Base-by-base conservation (phyloP, 2,329 filamentous ascomycete species). In the Cryoendolithus antarcticus region DNA sequence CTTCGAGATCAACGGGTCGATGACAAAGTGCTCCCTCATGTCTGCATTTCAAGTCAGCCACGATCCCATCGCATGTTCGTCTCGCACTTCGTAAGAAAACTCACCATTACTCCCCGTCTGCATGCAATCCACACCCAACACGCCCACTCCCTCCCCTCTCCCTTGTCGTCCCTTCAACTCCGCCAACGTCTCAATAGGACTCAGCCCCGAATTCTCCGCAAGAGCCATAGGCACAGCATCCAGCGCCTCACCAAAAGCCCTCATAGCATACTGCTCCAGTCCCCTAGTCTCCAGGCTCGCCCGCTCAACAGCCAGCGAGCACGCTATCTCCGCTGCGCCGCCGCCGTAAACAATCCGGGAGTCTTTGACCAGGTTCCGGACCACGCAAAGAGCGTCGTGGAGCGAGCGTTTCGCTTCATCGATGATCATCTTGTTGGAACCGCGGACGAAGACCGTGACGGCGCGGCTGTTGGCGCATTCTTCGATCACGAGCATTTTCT, bases 381-480 rank as follows among this genome's bases (percentile, higher is more conserved):
- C 91, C 35, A 98, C 91, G 59, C 93, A 98, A 37, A 98, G 78
- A 42, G 91, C 91, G 63, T 98, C 91, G 62, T 98, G 93, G 43
- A 98, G 74, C 35, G 91, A 96, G 54, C 93, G 80, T 71, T 95
- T 95, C 39, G 93, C 93, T 66, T 98, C 93, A 59, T 98, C 93
- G 61, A 98, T 96, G 62, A 98, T 94, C 91, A 98, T 98, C 74
- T 96, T 98, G 75, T 98, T 98, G 72, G 86, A 93, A 56, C 91
- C 91, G 56, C 91, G 75, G 44, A 98, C 84, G 62, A 98, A 98
- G 40, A 93, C 79, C 2, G 91, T 98, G 44, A 98, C 93, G 33
- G 91, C 91, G 55, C 91, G 74, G 42, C 86, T 94, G 69, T 98
- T 98, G 57, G 93, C 91, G 60, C 91, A 98, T 66, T 98, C 91